Base-by-base conservation (phyloP, 2,329 filamentous ascomycete species). In the Aspergillus ochraceoroseus region DNA sequence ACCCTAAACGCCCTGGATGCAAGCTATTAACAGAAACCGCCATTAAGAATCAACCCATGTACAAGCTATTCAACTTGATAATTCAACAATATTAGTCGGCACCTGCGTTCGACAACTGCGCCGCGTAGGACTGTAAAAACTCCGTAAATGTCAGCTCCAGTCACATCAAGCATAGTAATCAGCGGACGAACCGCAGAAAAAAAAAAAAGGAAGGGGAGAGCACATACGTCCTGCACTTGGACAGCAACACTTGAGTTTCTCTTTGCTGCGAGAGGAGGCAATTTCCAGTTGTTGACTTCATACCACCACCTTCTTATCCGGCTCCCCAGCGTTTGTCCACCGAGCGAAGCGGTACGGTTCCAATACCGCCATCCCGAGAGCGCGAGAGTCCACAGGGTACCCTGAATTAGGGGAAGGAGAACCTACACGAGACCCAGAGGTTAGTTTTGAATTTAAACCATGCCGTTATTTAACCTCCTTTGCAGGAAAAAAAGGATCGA, bases 261-360 rank as follows among this genome's bases (percentile, higher is more conserved):
- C n/a, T 45, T 43, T 27, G 54, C 53, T n/a, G 46, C 36, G 27
- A 55, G 27, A 14, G 67, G 57, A 3, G 83, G 83, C 42, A 90
- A 65, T 33, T 75, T 73, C 92, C 92, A 96, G 57, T 94, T 87
- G 60, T 96, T 96, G 12, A 94, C 85, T 14, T 77, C 79, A 71
- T 87, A 95, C 90, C 92, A 98, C 92, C 90, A 96, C 51, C 88
- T 75, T 54, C 92, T 75, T 33, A 92, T 69, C 52, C 77, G 79
- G 5, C 85, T 87, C 14, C 92, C 92, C 11, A 85, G 70, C 17
- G 80, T 82, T 53, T 79, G 80, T 6, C 92, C 92, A 48, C 80
- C 81, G 51, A 95, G 74, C 58, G 82, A 80, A 9, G 86, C 82
- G 43, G 76, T 83, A 45, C 77, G 76, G 65, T 96, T 95, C 85